These are phyloP conservation scores for carrot (Daucus carota) DNA, from an alignment of 129 eudicot species.

Conservation along the genomic window DNA sequence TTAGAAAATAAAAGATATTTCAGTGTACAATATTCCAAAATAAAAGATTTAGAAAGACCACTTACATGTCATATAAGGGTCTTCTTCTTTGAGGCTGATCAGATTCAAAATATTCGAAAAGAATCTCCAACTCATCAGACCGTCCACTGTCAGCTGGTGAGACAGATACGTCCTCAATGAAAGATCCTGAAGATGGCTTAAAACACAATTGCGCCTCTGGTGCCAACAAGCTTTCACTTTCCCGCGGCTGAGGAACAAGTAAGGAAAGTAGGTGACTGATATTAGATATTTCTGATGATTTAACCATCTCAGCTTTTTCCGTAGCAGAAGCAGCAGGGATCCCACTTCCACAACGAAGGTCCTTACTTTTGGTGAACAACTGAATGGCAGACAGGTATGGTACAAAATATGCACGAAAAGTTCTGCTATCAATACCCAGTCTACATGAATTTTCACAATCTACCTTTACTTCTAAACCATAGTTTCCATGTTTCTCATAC, in stretches of 20 bases:
- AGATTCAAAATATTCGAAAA: conserved; percentile 33
- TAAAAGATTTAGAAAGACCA: background rate
- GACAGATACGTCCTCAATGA: background rate
- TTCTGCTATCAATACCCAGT: conserved; percentile 14
- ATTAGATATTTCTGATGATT: background rate
- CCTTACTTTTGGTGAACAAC: conserved; percentile 21
- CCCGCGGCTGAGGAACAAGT: conserved; percentile 19
- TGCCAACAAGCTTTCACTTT: conserved; percentile 4
- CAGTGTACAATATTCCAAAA: too few relatives aligned
- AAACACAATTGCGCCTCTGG: background rate
- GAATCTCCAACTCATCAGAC: conserved; percentile 21
- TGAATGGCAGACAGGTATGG: conserved; percentile 33
- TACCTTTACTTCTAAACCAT: conserved; percentile 25
- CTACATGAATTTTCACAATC: conserved; percentile 9
- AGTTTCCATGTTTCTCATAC: conserved; percentile 35
- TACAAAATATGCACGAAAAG: conserved; percentile 30
- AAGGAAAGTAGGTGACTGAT: background rate
- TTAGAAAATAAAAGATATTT: background rate
- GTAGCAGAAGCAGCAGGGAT: background rate
- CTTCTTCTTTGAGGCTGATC: conserved; percentile 31
- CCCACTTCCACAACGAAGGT: background rate
- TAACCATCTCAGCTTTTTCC: background rate
- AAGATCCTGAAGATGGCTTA: conserved; percentile 2
- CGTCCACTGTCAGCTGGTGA: background rate
- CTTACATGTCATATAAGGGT: conserved; percentile 27